Evolutionary conservation across 1,284 basidiomycete species (phyloP).

Genomic region (Cryptococcus amylolentus): DNA sequence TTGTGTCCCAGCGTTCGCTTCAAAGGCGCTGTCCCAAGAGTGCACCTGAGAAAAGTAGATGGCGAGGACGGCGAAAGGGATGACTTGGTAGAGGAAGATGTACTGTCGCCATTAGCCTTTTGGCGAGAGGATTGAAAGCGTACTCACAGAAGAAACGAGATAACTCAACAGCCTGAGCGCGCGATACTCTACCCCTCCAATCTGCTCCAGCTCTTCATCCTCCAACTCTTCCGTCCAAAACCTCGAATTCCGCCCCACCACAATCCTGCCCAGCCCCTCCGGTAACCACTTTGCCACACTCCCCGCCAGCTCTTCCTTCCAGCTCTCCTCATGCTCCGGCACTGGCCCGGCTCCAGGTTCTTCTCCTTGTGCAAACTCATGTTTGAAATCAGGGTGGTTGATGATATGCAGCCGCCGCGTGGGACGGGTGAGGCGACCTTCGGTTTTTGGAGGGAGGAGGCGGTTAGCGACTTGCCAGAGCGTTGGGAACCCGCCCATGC

Average conservation of each 20-base stretch:
- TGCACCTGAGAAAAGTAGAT: constrained; percentile 29
- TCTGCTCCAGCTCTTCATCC: constrained; percentile 35
- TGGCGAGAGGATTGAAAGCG: not conserved
- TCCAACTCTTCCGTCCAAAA: constrained; percentile 41
- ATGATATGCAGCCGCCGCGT: constrained; percentile 5
- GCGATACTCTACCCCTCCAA: constrained; percentile 39
- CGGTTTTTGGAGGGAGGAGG: constrained; percentile 12
- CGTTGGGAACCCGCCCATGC: constrained; percentile 27
- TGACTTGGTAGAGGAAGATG: constrained; percentile 26
- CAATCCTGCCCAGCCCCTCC: constrained; percentile 20
- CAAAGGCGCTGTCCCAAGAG: constrained; percentile 23
- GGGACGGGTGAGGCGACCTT: constrained; percentile 9
- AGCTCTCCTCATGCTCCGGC: constrained; percentile 16
- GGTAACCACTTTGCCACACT: constrained; percentile 35
- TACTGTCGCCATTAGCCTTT: constrained; percentile 18
- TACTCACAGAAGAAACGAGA: constrained; percentile 25
- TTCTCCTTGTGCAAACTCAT: not conserved
- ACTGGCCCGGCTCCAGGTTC: not conserved
- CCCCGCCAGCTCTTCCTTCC: constrained; percentile 12
- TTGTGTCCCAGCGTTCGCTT: constrained; percentile 18
- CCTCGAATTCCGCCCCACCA: constrained; percentile 36
- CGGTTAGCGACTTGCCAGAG: constrained; percentile 14
- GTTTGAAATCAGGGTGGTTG: constrained; percentile 6
- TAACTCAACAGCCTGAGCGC: constrained; percentile 30
- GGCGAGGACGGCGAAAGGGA: constrained; percentile 35